A percentile compares a stretch with the other conserved stretches of the same genome.
Evolutionary conservation across 129 eudicot species (phyloP).

Genomic region (Chrysanthemum lavandulifolium): DNA sequence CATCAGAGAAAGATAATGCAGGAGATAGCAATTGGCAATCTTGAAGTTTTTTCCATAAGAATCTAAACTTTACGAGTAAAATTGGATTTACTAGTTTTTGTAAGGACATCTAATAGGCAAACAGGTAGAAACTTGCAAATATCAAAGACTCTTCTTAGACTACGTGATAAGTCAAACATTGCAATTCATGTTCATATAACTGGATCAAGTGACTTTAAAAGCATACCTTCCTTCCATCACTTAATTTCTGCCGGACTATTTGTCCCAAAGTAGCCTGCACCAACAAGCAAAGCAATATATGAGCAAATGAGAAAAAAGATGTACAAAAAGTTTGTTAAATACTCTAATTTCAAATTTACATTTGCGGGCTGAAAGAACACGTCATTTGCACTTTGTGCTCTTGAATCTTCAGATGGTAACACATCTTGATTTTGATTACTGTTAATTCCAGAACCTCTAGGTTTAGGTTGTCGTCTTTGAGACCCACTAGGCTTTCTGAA

Average conservation of each 20-base stretch:
- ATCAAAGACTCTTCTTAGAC: neutral
- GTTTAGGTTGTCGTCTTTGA: neutral
- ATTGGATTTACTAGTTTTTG: neutral
- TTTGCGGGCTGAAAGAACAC: constrained; percentile 65
- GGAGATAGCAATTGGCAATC: no score
- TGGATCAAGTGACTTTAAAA: neutral
- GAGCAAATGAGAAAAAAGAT: no score
- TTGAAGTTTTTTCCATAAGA: no score
- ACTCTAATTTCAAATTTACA: constrained; percentile 29
- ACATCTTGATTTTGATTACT: neutral
- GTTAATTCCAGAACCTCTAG: neutral
- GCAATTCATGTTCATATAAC: neutral
- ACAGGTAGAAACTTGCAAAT: neutral
- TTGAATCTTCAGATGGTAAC: constrained; percentile 33
- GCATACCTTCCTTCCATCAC: constrained; percentile 83
- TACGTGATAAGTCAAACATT: neutral
- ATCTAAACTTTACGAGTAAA: no score
- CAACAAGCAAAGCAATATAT: neutral
- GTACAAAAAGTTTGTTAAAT: neutral
- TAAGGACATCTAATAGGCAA: neutral
- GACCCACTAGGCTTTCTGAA: neutral
- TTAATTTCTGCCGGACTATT: constrained; percentile 64
- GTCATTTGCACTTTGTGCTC: constrained; percentile 52
- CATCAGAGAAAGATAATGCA: neutral
- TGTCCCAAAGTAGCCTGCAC: constrained; percentile 77